Evolutionary conservation across 371 early-diverging fungal species (phyloP).

Genomic region (Mortierella sp.): DNA sequence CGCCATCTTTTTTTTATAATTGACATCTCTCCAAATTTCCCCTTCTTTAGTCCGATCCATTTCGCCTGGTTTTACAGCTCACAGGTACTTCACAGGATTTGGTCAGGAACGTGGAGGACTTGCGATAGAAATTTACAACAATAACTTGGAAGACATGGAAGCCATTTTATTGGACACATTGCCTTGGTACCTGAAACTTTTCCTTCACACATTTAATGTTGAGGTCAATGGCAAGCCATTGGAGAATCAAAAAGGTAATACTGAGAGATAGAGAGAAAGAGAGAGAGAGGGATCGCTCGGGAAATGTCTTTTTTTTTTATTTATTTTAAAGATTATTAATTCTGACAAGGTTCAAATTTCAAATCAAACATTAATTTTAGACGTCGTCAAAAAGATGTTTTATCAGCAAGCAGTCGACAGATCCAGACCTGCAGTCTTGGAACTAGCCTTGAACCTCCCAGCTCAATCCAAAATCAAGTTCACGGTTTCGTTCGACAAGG

Average conservation of each 20-base stretch:
- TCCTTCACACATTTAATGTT: slow-evolving; percentile 86
- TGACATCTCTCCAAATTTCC: not conserved
- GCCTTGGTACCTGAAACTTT: slow-evolving; percentile 94
- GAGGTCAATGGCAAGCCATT: slow-evolving; percentile 55
- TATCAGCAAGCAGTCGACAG: slow-evolving; percentile 86
- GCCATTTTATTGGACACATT: slow-evolving; percentile 82
- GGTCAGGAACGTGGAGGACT: slow-evolving; percentile 92
- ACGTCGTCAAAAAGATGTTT: slow-evolving; percentile 64
- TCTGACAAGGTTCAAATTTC: too few relatives aligned
- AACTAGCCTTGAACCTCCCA: slow-evolving; percentile 78
- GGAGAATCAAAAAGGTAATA: slow-evolving; percentile 23
- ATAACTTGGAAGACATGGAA: slow-evolving; percentile 58
- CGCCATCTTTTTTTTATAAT: slow-evolving; percentile 55
- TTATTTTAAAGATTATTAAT: not conserved
- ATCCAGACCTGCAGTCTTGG: slow-evolving; percentile 84
- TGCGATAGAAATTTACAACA: slow-evolving; percentile 77
- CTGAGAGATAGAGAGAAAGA: not conserved
- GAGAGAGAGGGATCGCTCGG: not conserved
- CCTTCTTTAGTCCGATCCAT: slow-evolving; percentile 21
- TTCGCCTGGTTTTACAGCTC: slow-evolving; percentile 71
- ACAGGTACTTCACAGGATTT: slow-evolving; percentile 83
- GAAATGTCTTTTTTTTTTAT: not conserved
- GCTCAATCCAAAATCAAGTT: slow-evolving; percentile 75
- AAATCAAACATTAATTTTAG: slow-evolving; percentile 15
- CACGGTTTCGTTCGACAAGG: slow-evolving; percentile 86